These are phyloP conservation scores for Fusarium gaditjirri DNA, from an alignment of 2,329 filamentous ascomycete genomes.

Conservation along the genomic window DNA sequence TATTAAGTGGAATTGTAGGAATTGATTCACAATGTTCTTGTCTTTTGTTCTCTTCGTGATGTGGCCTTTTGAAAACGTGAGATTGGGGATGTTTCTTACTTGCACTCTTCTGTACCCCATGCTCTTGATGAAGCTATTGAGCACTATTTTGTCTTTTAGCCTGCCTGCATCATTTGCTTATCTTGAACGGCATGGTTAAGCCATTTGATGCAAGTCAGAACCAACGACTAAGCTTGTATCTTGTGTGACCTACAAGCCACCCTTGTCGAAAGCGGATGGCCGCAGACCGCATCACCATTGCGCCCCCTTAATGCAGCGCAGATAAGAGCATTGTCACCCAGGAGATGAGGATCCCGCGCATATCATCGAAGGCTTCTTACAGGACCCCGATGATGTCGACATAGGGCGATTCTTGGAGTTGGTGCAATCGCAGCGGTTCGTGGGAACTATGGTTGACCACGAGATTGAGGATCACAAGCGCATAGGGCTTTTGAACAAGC, in stretches of 20 bases:
- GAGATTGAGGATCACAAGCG: background rate
- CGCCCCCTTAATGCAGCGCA: background rate
- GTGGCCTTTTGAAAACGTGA: background rate
- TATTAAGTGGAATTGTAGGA: conserved; percentile 40
- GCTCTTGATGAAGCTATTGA: background rate
- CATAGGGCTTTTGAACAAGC: background rate
- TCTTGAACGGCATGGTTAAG: background rate
- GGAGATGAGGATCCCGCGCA: accelerated
- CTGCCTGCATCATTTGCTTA: background rate
- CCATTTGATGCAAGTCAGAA: background rate
- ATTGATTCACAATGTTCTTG: conserved; percentile 43
- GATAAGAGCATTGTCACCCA: background rate
- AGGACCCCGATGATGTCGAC: background rate
- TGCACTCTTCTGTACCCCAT: background rate
- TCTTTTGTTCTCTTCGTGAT: background rate
- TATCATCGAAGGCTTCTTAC: background rate
- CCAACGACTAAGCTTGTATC: background rate
- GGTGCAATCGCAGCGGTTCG: background rate
- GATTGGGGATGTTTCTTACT: background rate
- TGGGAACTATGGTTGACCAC: background rate
- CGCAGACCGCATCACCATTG: background rate
- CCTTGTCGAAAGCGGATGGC: background rate
- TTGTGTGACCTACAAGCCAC: background rate
- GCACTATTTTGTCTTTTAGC: background rate
- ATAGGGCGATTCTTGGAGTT: background rate